Conservation (phyloP, 2,329 filamentous ascomycete species). For the Leptoxyphium fumago region DNA sequence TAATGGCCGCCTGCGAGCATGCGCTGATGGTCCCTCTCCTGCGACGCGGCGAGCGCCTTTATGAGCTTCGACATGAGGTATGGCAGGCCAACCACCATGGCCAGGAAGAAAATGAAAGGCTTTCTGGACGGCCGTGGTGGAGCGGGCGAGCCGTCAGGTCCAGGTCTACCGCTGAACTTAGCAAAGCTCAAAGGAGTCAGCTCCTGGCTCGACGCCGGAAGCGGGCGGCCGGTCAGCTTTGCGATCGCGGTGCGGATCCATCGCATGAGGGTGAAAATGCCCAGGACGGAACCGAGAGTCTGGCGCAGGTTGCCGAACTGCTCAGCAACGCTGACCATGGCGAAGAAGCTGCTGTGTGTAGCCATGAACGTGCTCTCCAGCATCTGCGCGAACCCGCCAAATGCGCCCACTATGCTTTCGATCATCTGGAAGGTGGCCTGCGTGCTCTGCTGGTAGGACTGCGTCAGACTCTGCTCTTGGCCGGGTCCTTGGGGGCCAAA, state of each 20-base stretch:
- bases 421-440: slow-evolving; percentile 97
- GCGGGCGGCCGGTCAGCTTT: slow-evolving; percentile 81
- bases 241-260: slow-evolving; percentile 88
- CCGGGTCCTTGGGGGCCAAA: slow-evolving; percentile 47
- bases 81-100: slow-evolving; percentile 86
- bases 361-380: slow-evolving; percentile 99
- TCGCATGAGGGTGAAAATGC: slow-evolving; percentile 88
- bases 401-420: slow-evolving; percentile 89
- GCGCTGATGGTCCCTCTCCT: slow-evolving; percentile 65
- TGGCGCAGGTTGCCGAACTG: slow-evolving; percentile 89
- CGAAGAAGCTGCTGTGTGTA: slow-evolving; percentile 96
- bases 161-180: slow-evolving; percentile 56
- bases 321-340: slow-evolving; percentile 96
- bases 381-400: slow-evolving; percentile 98
- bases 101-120: slow-evolving; percentile 87
- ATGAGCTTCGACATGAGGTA: slow-evolving; percentile 98
- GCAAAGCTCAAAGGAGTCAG: slow-evolving; percentile 87
- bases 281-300: slow-evolving; percentile 81
- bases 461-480: slow-evolving; percentile 86
- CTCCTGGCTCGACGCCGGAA: slow-evolving; percentile 70
- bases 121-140: slow-evolving; percentile 74
- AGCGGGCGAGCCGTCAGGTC: slow-evolving; percentile 50
- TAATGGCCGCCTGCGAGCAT: slow-evolving; percentile 37
- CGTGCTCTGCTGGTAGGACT: slow-evolving; percentile 86
- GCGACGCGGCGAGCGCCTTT: slow-evolving; percentile 62